Conservation (phyloP, 2,329 filamentous ascomycete genomes). For the Mariannaea elegans region DNA sequence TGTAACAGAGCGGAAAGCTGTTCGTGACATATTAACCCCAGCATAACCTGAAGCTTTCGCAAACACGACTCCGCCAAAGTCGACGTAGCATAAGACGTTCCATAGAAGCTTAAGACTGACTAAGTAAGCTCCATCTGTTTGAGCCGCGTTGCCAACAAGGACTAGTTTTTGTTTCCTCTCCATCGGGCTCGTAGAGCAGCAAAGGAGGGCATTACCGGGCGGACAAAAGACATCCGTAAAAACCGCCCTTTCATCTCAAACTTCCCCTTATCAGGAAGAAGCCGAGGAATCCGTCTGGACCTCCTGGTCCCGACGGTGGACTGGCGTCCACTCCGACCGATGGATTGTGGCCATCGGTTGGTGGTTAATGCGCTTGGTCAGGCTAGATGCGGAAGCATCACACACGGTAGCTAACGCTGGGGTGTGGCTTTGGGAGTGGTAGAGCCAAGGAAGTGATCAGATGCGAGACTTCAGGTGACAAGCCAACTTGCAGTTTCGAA, state of each 20-base stretch:
- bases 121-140: constrained; percentile 72
- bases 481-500: constrained; percentile 42
- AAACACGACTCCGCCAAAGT: constrained; percentile 22
- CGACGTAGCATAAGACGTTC: constrained; percentile 26
- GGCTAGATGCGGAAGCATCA: constrained; percentile 56
- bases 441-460: constrained; percentile 34
- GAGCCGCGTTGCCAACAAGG: constrained; percentile 84
- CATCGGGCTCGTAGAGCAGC: constrained; percentile 49
- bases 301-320: constrained; percentile 43
- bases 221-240: constrained; percentile 98
- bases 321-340: constrained; percentile 60
- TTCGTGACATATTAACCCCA: constrained; percentile 23
- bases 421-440: constrained; percentile 53
- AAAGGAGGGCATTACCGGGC: constrained; percentile 74
- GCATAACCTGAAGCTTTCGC: constrained; percentile 32
- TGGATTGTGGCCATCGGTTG: constrained; percentile 52
- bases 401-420: constrained; percentile 53
- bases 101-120: constrained; percentile 22
- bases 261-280: constrained; percentile 49
- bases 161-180: constrained; percentile 96
- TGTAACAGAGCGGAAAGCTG: constrained; percentile 23
- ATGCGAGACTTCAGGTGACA: constrained; percentile 29
- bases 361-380: constrained; percentile 67
- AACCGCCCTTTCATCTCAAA: constrained; percentile 75
- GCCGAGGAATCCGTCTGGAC: constrained; percentile 56